These are phyloP conservation scores for Castanea crenata DNA, from an alignment of 306 rosid genomes.

Conservation along the genomic window DNA sequence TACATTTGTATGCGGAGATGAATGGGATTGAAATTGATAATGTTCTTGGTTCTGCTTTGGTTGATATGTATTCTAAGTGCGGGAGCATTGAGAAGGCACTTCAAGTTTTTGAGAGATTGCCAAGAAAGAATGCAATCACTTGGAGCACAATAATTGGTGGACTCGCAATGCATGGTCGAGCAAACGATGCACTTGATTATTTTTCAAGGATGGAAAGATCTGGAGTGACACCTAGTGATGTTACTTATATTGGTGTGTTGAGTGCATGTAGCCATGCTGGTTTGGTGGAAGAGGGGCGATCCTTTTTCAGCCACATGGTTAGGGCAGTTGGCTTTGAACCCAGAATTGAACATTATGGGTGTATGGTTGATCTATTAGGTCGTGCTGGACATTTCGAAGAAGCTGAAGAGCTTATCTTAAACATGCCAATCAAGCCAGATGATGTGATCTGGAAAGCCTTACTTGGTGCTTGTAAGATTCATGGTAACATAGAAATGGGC, in stretches of 20 bases:
- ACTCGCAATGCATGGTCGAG: slow-evolving; percentile 72
- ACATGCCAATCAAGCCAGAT: slow-evolving; percentile 60
- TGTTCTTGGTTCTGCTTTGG: slow-evolving; percentile 75
- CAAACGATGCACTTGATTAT: slow-evolving; percentile 39
- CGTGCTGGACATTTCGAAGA: slow-evolving; percentile 72
- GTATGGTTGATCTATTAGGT: slow-evolving; percentile 78
- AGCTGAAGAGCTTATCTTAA: slow-evolving; percentile 59
- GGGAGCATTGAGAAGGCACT: slow-evolving; percentile 79
- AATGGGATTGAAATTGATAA: slow-evolving; percentile 44
- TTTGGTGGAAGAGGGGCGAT: slow-evolving; percentile 56
- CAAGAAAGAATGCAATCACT: slow-evolving; percentile 55
- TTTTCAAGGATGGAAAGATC: slow-evolving; percentile 52
- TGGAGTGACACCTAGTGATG: slow-evolving; percentile 63
- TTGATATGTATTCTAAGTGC: slow-evolving; percentile 74
- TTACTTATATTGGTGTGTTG: slow-evolving; percentile 57
- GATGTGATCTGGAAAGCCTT: slow-evolving; percentile 87
- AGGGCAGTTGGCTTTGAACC: slow-evolving; percentile 46
- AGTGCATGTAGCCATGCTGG: slow-evolving; percentile 84
- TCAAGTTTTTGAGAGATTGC: slow-evolving; percentile 60
- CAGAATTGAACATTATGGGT: slow-evolving; percentile 74
- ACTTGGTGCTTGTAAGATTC: slow-evolving; percentile 75
- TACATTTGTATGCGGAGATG: slow-evolving; percentile 64
- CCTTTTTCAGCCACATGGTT: slow-evolving; percentile 60
- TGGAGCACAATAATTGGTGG: slow-evolving; percentile 70
- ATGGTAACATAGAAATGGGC: slow-evolving; percentile 58